phyloP scores from a whole-genome alignment of 2,329 filamentous ascomycete genomes.

The Mycogone perniciosa region DNA sequence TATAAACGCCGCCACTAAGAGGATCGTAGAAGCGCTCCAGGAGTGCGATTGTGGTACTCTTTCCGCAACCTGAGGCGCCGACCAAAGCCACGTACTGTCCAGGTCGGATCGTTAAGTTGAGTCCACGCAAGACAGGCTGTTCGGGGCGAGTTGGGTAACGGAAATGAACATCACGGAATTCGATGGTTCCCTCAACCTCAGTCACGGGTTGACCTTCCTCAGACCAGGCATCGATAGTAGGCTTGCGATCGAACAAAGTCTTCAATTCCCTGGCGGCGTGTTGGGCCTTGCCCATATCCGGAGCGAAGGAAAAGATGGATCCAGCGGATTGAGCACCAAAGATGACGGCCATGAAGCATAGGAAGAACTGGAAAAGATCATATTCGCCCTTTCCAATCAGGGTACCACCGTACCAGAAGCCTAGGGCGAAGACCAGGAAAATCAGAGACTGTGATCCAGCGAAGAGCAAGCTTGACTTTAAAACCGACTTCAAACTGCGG shows the following conservation, averaged over 20 bases:
- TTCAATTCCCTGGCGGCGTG: constrained; percentile 77
- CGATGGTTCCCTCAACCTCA: constrained; percentile 67
- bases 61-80: constrained; percentile 87
- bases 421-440: constrained; percentile 77
- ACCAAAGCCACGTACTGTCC: constrained; percentile 86
- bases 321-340: constrained; percentile 91
- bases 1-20: constrained; percentile 69
- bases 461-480: constrained; percentile 73
- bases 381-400: constrained; percentile 69
- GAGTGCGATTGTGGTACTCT: constrained; percentile 86
- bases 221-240: constrained; percentile 78
- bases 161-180: constrained; percentile 92
- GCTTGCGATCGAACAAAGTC: constrained; percentile 74
- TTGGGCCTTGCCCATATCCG: constrained; percentile 90
- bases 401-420: constrained; percentile 87
- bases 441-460: constrained; percentile 77
- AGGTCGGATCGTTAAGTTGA: constrained; percentile 69
- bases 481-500: constrained; percentile 63
- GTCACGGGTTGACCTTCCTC: constrained; percentile 58
- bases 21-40: constrained; percentile 95
- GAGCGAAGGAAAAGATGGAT: constrained; percentile 80
- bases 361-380: constrained; percentile 79
- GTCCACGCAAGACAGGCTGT: constrained; percentile 79
- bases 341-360: constrained; percentile 81
- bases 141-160: constrained; percentile 87